A percentile compares a stretch with the other conserved stretches of the same genome.
Evolutionary conservation across 208 protist genomes (phyloP).

Genomic region (Endotrypanum monterogeii): DNA sequence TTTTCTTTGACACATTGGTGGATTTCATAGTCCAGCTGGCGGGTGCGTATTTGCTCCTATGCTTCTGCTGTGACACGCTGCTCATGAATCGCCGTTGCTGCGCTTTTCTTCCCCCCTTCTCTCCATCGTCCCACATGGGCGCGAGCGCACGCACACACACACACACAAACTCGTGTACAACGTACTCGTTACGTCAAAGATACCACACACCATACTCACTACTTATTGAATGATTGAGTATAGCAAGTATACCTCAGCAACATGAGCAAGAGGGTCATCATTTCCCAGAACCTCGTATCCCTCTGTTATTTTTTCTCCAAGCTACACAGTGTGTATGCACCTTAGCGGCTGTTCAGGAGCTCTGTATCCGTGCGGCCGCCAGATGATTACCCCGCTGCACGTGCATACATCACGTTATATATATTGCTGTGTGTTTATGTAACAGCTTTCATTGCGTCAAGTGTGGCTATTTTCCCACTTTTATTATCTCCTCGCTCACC

Average conservation of each 20-base stretch:
- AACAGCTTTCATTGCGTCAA: not conserved
- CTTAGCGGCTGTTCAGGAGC: not conserved
- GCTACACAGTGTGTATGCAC: not conserved
- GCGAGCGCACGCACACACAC: not conserved
- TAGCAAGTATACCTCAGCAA: not conserved
- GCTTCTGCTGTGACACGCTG: too few relatives aligned
- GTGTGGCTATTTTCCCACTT: not conserved
- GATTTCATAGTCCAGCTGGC: not conserved
- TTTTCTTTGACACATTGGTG: not conserved
- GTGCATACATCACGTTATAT: not conserved
- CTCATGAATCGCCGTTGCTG: too few relatives aligned
- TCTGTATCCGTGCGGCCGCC: not conserved
- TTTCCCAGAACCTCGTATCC: not conserved
- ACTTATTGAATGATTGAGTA: too few relatives aligned
- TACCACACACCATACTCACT: too few relatives aligned
- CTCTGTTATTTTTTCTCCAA: not conserved
- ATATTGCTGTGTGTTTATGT: not conserved
- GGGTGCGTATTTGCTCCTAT: not conserved
- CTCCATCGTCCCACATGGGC: too few relatives aligned
- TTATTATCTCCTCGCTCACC: conserved; percentile 4
- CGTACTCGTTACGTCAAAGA: too few relatives aligned
- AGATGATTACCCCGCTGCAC: too few relatives aligned
- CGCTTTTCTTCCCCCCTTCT: too few relatives aligned
- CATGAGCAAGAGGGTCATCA: not conserved
- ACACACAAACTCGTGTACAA: not conserved